Evolutionary conservation across 192 early-diverging fungal species (phyloP).

Genomic region (Powellomyces hirtus): DNA sequence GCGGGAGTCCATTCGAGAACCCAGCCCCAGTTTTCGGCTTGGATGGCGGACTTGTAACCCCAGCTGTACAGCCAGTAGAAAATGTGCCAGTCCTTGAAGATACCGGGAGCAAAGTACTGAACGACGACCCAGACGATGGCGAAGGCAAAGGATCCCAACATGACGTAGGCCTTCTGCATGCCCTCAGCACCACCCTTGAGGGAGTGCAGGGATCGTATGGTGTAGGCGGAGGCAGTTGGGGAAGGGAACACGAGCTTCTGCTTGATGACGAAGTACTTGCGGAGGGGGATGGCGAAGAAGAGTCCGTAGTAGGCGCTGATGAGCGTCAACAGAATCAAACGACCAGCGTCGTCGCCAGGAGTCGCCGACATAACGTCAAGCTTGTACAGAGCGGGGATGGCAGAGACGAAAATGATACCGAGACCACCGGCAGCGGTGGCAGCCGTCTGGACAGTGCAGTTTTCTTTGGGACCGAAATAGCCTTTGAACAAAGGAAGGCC

Average conservation of each 20-base stretch:
- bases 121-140: slow-evolving; percentile 49
- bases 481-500: slow-evolving; percentile 34
- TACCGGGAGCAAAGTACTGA: slow-evolving; percentile 34
- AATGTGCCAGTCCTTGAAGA: slow-evolving; percentile 24
- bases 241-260: slow-evolving; percentile 84
- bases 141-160: slow-evolving; percentile 40
- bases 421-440: slow-evolving; percentile 86
- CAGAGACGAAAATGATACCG: slow-evolving; percentile 75
- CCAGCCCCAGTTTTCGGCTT: background rate
- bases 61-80: slow-evolving; percentile 18
- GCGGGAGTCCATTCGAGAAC: slow-evolving; percentile 50
- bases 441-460: slow-evolving; percentile 81
- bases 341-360: slow-evolving; percentile 54
- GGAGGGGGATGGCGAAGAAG: slow-evolving; percentile 58
- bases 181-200: slow-evolving; percentile 48
- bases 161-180: slow-evolving; percentile 47
- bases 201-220: slow-evolving; percentile 58
- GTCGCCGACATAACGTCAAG: slow-evolving; percentile 53
- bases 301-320: slow-evolving; percentile 81
- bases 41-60: background rate
- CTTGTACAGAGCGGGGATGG: slow-evolving; percentile 76
- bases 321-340: slow-evolving; percentile 70
- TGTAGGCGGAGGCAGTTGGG: slow-evolving; percentile 78
- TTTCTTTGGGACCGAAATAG: slow-evolving; percentile 76
- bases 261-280: slow-evolving; percentile 73